These are phyloP conservation scores for Aspergillus pseudotamarii DNA, from an alignment of 2,329 filamentous ascomycete genomes.

Conservation along the genomic window DNA sequence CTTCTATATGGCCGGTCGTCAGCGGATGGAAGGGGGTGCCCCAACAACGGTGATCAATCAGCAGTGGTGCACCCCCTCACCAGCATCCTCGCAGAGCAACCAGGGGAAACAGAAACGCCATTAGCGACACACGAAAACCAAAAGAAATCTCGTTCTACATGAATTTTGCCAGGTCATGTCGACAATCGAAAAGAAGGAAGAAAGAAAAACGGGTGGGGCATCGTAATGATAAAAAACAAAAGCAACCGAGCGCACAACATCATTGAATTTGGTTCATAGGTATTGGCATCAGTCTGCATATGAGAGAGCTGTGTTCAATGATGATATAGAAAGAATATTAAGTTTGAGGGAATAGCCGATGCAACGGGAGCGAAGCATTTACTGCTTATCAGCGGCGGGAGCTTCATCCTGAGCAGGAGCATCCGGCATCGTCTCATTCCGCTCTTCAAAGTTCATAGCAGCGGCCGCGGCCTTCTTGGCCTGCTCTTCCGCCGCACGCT, in stretches of 20 bases:
- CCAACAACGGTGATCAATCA: neutral
- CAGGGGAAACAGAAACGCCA: neutral
- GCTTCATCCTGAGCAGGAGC: conserved; percentile 46
- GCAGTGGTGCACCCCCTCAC: neutral
- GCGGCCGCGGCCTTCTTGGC: conserved; percentile 55
- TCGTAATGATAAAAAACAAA: conserved; percentile 6
- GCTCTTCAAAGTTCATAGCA: conserved; percentile 45
- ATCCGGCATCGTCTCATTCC: conserved; percentile 59
- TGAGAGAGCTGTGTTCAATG: conserved; percentile 16
- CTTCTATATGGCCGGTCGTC: neutral
- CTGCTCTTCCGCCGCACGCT: conserved; percentile 74
- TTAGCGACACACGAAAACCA: neutral
- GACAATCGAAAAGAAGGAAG: conserved; percentile 7
- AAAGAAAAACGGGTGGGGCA: conserved; percentile 10
- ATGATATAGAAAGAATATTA: conserved; percentile 10
- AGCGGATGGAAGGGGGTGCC: neutral
- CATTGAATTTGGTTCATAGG: conserved; percentile 27
- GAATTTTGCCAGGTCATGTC: conserved; percentile 12
- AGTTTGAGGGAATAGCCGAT: neutral
- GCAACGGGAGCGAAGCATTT: conserved; percentile 16
- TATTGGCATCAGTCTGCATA: conserved; percentile 26
- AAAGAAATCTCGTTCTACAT: conserved; percentile 17
- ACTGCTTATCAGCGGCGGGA: conserved; percentile 39
- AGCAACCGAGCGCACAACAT: conserved; percentile 16
- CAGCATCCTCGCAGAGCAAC: neutral